These are phyloP conservation scores for Pythium plurisporium DNA, from an alignment of 352 stramenopile genomes.

Conservation along the genomic window DNA sequence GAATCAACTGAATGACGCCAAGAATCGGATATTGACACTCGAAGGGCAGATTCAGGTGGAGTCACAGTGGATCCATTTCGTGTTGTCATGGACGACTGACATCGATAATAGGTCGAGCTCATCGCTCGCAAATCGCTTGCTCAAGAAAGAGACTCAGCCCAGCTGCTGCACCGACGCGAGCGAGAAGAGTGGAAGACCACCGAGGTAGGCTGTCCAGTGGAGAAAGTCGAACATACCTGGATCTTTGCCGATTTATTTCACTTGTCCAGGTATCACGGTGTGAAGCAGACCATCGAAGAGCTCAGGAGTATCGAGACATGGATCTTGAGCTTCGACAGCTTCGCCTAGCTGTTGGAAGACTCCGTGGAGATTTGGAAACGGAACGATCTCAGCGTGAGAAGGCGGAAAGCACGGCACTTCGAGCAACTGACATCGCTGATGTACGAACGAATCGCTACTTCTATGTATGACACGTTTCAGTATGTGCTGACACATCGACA, in stretches of 20 bases:
- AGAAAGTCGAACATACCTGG: neutral
- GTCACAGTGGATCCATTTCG: too few relatives aligned
- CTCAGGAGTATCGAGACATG: conserved; percentile 43
- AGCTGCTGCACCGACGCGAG: conserved; percentile 31
- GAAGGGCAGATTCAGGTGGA: conserved; percentile 47
- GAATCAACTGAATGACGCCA: conserved; percentile 32
- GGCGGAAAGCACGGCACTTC: conserved; percentile 30
- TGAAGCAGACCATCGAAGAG: conserved; percentile 28
- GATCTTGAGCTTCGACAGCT: conserved; percentile 51
- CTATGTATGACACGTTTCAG: neutral
- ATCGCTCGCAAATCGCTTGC: conserved; percentile 38
- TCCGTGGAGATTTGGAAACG: conserved; percentile 44
- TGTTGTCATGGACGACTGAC: neutral
- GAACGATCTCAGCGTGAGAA: conserved; percentile 45
- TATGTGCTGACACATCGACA: neutral
- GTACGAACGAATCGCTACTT: conserved; percentile 23
- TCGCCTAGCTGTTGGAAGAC: conserved; percentile 31
- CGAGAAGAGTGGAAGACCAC: conserved; percentile 43
- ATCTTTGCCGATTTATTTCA: neutral
- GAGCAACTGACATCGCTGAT: conserved; percentile 31
- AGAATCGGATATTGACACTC: conserved; percentile 34
- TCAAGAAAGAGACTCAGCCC: conserved; percentile 40
- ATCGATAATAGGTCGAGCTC: conserved; percentile 34
- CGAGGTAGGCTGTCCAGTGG: conserved; percentile 18
- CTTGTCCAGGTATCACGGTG: conserved; percentile 6